These are phyloP conservation scores for Thalassiosira mediterranea DNA, from an alignment of 352 stramenopile genomes.

Conservation along the genomic window DNA sequence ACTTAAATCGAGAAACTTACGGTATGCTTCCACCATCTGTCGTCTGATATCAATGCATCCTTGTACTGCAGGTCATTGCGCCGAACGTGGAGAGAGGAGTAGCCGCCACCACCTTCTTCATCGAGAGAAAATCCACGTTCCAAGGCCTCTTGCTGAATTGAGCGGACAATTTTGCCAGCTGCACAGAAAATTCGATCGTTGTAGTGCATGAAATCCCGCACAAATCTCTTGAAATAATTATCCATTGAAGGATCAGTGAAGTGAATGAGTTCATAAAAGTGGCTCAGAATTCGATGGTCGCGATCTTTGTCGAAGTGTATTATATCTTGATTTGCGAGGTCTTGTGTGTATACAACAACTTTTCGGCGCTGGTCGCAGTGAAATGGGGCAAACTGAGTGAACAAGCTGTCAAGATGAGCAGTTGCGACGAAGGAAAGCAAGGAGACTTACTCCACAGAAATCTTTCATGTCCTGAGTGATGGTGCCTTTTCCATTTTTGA, in stretches of 20 bases:
- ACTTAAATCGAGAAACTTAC: too few species aligned
- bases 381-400: background rate
- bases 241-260: constrained; percentile 54
- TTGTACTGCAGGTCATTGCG: constrained; percentile 60
- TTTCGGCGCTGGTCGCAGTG: constrained; percentile 26
- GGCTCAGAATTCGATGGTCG: constrained; percentile 72
- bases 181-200: constrained; percentile 72
- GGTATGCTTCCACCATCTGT: constrained; percentile 60
- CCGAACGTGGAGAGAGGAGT: constrained; percentile 53
- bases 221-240: constrained; percentile 64
- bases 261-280: constrained; percentile 74
- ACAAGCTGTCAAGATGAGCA: too few species aligned
- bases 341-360: constrained; percentile 51
- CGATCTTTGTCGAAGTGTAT: constrained; percentile 70
- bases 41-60: constrained; percentile 54
- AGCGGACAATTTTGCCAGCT: constrained; percentile 63
- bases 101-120: constrained; percentile 54
- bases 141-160: constrained; percentile 45
- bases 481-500: constrained; percentile 29
- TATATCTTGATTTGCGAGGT: constrained; percentile 56
- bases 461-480: constrained; percentile 34
- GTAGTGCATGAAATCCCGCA: constrained; percentile 78
- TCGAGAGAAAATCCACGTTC: constrained; percentile 52
- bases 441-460: constrained; percentile 64
- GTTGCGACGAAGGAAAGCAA: background rate